phyloP scores from a whole-genome alignment of 1,139 yeast species.

The Suhomyces kunorum region DNA sequence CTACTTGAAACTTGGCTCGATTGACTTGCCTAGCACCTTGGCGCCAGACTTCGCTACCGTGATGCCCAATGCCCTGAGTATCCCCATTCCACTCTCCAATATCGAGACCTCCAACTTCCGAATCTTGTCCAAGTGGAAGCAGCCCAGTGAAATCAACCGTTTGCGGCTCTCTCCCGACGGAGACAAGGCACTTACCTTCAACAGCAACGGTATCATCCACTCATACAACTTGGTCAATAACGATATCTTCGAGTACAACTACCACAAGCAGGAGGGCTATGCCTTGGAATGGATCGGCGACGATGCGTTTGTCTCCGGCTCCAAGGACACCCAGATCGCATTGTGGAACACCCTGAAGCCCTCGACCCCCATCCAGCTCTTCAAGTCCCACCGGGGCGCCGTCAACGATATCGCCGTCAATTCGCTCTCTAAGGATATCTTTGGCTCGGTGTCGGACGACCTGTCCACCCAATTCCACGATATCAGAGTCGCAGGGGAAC shows the following conservation, averaged over 20 bases:
- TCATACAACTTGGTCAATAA: slow-evolving; percentile 26
- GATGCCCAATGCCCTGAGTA: slow-evolving; percentile 22
- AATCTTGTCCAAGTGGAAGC: slow-evolving; percentile 48
- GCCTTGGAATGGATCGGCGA: slow-evolving; percentile 65
- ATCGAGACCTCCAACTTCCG: slow-evolving; percentile 32
- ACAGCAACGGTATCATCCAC: slow-evolving; percentile 51
- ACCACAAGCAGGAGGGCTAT: slow-evolving; percentile 68
- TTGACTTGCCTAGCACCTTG: slow-evolving; percentile 54
- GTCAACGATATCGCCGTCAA: slow-evolving; percentile 64
- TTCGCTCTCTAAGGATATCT: slow-evolving; percentile 42
- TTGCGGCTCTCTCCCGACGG: slow-evolving; percentile 41
- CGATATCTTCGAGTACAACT: slow-evolving; percentile 44
- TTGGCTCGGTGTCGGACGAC: slow-evolving; percentile 78
- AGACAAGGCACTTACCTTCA: slow-evolving; percentile 48
- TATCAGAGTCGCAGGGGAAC: slow-evolving; percentile 48
- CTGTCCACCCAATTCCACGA: slow-evolving; percentile 68
- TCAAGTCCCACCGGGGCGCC: slow-evolving; percentile 50
- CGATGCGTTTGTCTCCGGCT: slow-evolving; percentile 59
- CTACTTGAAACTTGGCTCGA: slow-evolving; percentile 46
- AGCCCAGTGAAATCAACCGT: slow-evolving; percentile 56
- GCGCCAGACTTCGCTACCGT: slow-evolving; percentile 35
- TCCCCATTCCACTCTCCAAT: slow-evolving; percentile 31
- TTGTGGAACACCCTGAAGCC: slow-evolving; percentile 61
- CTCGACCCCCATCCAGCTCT: slow-evolving; percentile 45
- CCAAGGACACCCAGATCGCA: slow-evolving; percentile 67